Evolutionary conservation across 306 rosid genomes (phyloP).

Genomic region (Alnus glutinosa): DNA sequence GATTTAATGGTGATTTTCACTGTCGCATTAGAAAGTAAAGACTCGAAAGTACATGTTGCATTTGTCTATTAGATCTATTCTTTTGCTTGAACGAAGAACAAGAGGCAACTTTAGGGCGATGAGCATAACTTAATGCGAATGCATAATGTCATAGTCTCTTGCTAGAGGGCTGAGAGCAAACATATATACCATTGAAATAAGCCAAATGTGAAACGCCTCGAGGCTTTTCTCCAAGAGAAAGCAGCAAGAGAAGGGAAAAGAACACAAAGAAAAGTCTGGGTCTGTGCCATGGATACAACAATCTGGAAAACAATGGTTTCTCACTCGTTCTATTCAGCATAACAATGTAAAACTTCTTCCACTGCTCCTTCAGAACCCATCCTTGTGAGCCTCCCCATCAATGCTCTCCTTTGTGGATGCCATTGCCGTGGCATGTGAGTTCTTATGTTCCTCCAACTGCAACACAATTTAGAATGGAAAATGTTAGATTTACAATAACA

Average conservation of each 20-base stretch:
- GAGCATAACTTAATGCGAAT: background rate
- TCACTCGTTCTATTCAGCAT: background rate
- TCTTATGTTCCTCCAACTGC: slow-evolving; percentile 75
- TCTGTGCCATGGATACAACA: background rate
- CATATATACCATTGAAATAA: background rate
- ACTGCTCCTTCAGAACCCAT: slow-evolving; percentile 34
- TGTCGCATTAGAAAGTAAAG: no score
- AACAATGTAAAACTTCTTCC: slow-evolving; percentile 12
- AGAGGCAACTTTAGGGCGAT: background rate
- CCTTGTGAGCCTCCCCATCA: slow-evolving; percentile 52
- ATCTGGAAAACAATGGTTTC: background rate
- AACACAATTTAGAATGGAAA: slow-evolving; percentile 23
- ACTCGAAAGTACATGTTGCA: no score
- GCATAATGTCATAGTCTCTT: background rate
- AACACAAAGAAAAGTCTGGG: slow-evolving; percentile 7
- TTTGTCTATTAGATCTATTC: background rate
- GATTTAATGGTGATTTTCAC: no score
- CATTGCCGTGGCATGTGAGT: slow-evolving; percentile 34
- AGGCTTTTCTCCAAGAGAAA: slow-evolving; percentile 5
- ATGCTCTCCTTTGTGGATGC: slow-evolving; percentile 53
- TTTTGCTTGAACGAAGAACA: background rate
- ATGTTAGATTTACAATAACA: no score
- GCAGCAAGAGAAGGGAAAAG: background rate
- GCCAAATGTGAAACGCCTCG: background rate
- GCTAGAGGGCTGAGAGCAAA: background rate